Evolutionary conservation across 331 rosid genomes (phyloP).

Genomic region (Prunus yedoensis): DNA sequence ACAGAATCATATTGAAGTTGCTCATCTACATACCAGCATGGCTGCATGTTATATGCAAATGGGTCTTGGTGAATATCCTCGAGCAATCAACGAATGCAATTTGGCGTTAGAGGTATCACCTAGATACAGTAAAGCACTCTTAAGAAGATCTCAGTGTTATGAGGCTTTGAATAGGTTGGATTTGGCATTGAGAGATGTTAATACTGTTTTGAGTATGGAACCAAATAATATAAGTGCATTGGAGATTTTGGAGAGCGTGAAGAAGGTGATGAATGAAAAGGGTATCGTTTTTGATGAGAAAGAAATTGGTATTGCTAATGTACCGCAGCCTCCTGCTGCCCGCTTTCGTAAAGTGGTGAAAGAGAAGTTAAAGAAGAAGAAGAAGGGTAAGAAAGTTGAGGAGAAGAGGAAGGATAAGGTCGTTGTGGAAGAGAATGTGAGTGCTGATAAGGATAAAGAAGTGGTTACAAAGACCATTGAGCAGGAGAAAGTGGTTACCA

Average conservation of each 20-base stretch:
- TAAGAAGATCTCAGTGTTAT: slow-evolving; percentile 71
- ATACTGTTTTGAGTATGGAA: slow-evolving; percentile 61
- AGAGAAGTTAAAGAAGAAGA: slow-evolving; percentile 71
- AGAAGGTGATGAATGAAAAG: slow-evolving; percentile 52
- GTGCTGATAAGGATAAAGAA: slow-evolving; percentile 33
- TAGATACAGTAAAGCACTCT: slow-evolving; percentile 59
- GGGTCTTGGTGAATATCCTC: slow-evolving; percentile 83
- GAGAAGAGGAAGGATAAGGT: slow-evolving; percentile 41
- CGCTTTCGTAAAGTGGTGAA: slow-evolving; percentile 55
- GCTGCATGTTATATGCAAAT: slow-evolving; percentile 84
- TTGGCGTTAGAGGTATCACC: slow-evolving; percentile 73
- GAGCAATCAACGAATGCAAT: slow-evolving; percentile 80
- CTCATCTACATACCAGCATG: slow-evolving; percentile 70
- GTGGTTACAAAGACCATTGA: slow-evolving; percentile 19
- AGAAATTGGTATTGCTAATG: slow-evolving; percentile 49
- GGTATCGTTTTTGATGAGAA: slow-evolving; percentile 64
- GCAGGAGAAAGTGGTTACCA: slow-evolving; percentile 25
- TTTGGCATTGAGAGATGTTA: slow-evolving; percentile 80
- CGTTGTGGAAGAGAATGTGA: slow-evolving; percentile 53
- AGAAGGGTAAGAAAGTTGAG: slow-evolving; percentile 39
- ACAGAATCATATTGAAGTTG: slow-evolving; percentile 64
- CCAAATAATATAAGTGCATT: slow-evolving; percentile 62
- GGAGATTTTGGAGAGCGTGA: slow-evolving; percentile 66
- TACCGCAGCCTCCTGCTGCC: slow-evolving; percentile 34
- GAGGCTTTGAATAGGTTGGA: slow-evolving; percentile 72